phyloP scores from a whole-genome alignment of 2,329 filamentous ascomycete genomes.

The Ceratocystis huliohia region DNA sequence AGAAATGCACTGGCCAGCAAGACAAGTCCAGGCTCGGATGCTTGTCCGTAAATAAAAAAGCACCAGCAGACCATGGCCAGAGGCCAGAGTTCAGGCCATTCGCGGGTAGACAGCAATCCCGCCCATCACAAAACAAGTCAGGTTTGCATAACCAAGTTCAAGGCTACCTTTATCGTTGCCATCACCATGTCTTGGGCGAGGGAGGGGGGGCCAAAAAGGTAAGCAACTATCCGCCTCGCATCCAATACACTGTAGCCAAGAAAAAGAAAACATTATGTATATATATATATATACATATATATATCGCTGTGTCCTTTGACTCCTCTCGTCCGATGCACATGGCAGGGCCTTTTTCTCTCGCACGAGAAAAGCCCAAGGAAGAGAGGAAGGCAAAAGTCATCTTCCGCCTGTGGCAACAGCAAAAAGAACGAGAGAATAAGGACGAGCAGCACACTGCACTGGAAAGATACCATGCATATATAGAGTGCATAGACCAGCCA shows the following conservation, averaged over 20 bases:
- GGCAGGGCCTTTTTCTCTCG: neutral
- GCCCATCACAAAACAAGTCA: neutral
- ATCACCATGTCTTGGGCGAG: neutral
- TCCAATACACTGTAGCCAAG: too few relatives aligned
- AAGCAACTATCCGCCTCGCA: neutral
- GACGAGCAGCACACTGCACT: neutral
- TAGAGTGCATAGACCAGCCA: neutral
- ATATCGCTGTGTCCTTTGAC: neutral
- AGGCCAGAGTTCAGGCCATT: neutral
- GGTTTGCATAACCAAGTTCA: neutral
- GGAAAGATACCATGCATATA: neutral
- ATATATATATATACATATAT: neutral
- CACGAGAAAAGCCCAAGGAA: neutral
- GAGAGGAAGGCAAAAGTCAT: neutral
- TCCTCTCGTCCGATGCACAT: neutral
- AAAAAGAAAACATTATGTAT: neutral
- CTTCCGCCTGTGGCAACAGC: neutral
- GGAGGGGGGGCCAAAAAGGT: neutral
- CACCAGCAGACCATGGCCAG: neutral
- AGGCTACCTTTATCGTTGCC: neutral
- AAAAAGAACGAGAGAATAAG: neutral
- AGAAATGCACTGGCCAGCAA: neutral
- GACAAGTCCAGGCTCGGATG: neutral
- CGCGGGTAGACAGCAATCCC: neutral
- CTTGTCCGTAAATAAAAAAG: neutral